phyloP scores from a whole-genome alignment of 1,139 yeast species.

The Yamadazyma conglobata region DNA sequence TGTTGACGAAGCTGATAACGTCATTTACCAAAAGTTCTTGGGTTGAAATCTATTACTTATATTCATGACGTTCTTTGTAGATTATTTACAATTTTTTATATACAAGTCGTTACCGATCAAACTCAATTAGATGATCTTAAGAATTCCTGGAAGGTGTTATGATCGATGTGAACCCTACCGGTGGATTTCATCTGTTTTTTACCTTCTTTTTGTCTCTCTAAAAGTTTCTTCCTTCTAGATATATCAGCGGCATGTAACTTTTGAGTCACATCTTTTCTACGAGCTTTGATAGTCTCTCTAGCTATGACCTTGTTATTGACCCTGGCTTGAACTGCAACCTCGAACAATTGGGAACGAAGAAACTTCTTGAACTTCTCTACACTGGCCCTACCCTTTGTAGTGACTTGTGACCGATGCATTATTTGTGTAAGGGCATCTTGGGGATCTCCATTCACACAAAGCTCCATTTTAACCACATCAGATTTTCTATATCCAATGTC shows the following conservation, averaged over 20 bases:
- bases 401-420: slow-evolving; percentile 78
- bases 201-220: slow-evolving; percentile 91
- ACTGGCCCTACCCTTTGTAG: slow-evolving; percentile 71
- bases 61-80: slow-evolving; percentile 4
- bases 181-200: slow-evolving; percentile 78
- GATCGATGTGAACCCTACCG: slow-evolving; percentile 75
- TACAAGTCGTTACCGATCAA: too few species aligned
- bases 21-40: slow-evolving; percentile 76
- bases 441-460: slow-evolving; percentile 83
- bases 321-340: slow-evolving; percentile 88
- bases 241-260: slow-evolving; percentile 92
- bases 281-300: slow-evolving; percentile 89
- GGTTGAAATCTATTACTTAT: slow-evolving; percentile 13
- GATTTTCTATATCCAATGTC: slow-evolving; percentile 83
- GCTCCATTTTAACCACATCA: slow-evolving; percentile 81
- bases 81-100: slow-evolving; percentile 3
- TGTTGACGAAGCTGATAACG: slow-evolving; percentile 78
- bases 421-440: slow-evolving; percentile 93
- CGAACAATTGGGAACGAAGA: slow-evolving; percentile 78
- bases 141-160: slow-evolving; percentile 81
- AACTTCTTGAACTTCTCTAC: slow-evolving; percentile 78
- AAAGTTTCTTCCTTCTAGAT: slow-evolving; percentile 80
- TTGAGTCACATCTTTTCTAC: slow-evolving; percentile 89
- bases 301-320: slow-evolving; percentile 84
- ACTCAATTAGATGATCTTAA: slow-evolving; percentile 25